phyloP scores from a whole-genome alignment of 1,284 basidiomycete species.

The Apiotrichum montevideense region DNA sequence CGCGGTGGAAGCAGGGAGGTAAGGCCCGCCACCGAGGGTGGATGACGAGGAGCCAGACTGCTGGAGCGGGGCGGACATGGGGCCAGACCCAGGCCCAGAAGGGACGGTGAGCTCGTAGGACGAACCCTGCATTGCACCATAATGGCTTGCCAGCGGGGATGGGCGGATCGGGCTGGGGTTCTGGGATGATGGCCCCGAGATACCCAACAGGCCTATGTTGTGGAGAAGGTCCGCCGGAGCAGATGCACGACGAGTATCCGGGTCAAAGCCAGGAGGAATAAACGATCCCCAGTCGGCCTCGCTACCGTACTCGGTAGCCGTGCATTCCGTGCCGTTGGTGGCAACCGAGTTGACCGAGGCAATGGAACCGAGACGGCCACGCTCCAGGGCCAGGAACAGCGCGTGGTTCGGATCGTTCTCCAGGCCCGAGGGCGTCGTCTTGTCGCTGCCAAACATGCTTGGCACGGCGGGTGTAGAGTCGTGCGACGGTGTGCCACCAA shows the following conservation, averaged over 20 bases:
- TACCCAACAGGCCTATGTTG: conserved; percentile 26
- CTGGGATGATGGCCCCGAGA: conserved; percentile 6
- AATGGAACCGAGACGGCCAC: conserved; percentile 36
- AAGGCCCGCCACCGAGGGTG: conserved; percentile 11
- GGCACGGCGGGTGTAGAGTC: neutral
- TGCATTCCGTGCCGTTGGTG: conserved; percentile 18
- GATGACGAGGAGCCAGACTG: conserved; percentile 2
- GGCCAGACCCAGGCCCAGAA: neutral
- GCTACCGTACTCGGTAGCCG: conserved; percentile 25
- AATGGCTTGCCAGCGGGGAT: conserved; percentile 6
- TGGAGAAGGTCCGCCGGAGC: conserved; percentile 25
- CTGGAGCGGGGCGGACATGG: neutral
- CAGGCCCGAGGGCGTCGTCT: neutral
- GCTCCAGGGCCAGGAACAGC: conserved; percentile 27
- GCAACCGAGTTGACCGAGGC: conserved; percentile 23
- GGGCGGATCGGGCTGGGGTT: conserved; percentile 5
- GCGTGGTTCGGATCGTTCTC: conserved; percentile 14
- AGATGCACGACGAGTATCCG: conserved; percentile 26
- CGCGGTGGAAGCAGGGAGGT: conserved; percentile 8
- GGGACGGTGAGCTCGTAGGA: conserved; percentile 1
- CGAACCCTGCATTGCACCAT: neutral
- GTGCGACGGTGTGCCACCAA: conserved; percentile 22
- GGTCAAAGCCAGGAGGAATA: conserved; percentile 21
- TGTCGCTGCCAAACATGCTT: neutral
- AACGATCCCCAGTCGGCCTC: conserved; percentile 11